Percentiles rank a stretch among this genome's conserved stretches.
Evolutionary conservation across 1,284 basidiomycete genomes (phyloP).

Genomic region (Stygiomarasmius scandens): DNA sequence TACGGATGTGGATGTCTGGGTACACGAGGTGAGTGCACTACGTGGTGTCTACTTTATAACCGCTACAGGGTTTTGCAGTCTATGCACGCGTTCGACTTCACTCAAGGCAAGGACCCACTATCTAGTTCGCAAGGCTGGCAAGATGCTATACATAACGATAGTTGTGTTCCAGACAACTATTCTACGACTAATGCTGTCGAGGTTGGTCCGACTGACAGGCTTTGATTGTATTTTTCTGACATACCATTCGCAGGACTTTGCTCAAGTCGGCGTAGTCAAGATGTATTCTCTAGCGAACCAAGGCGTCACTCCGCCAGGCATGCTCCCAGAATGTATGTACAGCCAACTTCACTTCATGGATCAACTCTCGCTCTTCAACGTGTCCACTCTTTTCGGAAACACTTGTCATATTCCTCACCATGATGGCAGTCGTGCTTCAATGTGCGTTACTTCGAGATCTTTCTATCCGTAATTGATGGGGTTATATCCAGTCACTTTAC

Average conservation of each 20-base stretch:
- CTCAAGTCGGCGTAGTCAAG: constrained; percentile 16
- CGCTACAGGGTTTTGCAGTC: not conserved
- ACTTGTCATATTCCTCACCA: constrained; percentile 11
- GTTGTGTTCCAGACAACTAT: constrained; percentile 10
- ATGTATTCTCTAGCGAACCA: constrained; percentile 8
- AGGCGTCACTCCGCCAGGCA: constrained; percentile 6
- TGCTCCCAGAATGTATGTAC: constrained; percentile 13
- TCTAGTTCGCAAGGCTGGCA: constrained; percentile 4
- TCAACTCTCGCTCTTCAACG: constrained; percentile 4
- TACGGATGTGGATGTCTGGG: constrained; percentile 5
- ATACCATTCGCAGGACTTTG: constrained; percentile 20
- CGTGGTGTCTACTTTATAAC: not conserved
- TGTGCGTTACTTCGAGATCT: too few species aligned
- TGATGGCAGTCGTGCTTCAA: not conserved
- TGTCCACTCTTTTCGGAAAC: constrained; percentile 13
- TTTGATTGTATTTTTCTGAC: not conserved
- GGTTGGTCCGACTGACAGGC: not conserved
- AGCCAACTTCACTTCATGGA: constrained; percentile 15
- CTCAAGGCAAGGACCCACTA: not conserved
- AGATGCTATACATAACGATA: constrained; percentile 1
- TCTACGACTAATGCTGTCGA: constrained; percentile 9
- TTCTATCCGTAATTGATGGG: too few species aligned
- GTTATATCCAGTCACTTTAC: not conserved
- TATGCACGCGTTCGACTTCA: constrained; percentile 6
- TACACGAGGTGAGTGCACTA: constrained; percentile 8